Evolutionary conservation across 768 basidiomycete species (phyloP), one percentile per base, ranked within the genome.

Genomic region (Boletus barrowsii): DNA sequence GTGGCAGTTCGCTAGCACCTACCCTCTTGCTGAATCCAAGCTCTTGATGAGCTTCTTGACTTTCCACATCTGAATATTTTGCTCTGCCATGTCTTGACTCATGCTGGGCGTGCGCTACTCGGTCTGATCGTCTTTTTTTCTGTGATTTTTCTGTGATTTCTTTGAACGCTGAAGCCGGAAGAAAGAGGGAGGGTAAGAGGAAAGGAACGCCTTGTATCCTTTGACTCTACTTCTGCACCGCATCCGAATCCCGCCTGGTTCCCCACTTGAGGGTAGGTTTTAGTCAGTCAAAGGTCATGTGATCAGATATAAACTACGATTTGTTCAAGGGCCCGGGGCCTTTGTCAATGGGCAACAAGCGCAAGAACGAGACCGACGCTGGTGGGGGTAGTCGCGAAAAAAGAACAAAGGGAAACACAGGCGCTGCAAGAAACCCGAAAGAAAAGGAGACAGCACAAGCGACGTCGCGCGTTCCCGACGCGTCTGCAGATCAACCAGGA

Each of bases 21-120:
- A 73, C 73, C 73, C 74, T 51, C 62, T 84, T 55, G 97, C 94
- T 47, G 87, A 79, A 71, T 98, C 92, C 75, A 98, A 85, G 75
- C 91, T 94, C 82, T 93, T 94, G 79, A 99, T 93, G 76, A 98
- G 90, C 78, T 97, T 98, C 79, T 95, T 94, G 75, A 96, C 88
- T 77, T 97, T 94, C 95, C 91, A 90, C 86, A 94, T 90, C 81
- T 93, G 90, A 69, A 94, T 95, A 71, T 94, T 95, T 76, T 93
- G 90, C 77, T 95, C 93, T 70, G 92, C 92, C 60, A 73, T 73
- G 71, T 90, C 89, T 76, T 86, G 86, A 79, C 83, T 87, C 87
- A 89, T 90, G 63, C 69, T 86, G 79, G 73, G 71, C 69, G 50
- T 44, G 48, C 14, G n/a, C 55, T 65, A 55, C 49, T 54, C 41